phyloP scores from a whole-genome alignment of 2,329 filamentous ascomycete species.

The Chrysosporium keratinophilum region DNA sequence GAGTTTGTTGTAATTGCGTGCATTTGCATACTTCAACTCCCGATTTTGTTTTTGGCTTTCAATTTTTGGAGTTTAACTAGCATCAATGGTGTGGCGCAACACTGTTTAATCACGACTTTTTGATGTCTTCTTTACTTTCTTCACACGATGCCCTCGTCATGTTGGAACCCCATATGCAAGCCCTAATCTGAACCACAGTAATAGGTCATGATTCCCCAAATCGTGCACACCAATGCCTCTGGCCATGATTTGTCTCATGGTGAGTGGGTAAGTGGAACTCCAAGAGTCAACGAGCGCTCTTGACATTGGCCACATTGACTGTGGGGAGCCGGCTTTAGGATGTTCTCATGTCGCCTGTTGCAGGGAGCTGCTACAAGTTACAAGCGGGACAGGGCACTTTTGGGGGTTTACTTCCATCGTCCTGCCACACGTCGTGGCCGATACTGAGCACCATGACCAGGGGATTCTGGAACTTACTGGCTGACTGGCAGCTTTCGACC shows the following conservation, averaged over 20 bases:
- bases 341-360: conserved; percentile 4
- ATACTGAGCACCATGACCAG: background rate
- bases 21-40: background rate
- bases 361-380: background rate
- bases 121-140: background rate
- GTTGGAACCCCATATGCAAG: background rate
- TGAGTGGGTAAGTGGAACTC: conserved; percentile 9
- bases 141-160: conserved; percentile 6
- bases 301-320: conserved; percentile 7
- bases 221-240: background rate
- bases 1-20: background rate
- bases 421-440: background rate
- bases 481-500: conserved; percentile 8
- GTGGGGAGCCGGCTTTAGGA: conserved; percentile 4
- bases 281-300: background rate
- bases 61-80: background rate
- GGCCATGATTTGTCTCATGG: conserved; percentile 10
- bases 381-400: background rate
- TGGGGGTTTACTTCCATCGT: background rate
- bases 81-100: conserved; percentile 5
- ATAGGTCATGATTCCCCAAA: conserved; percentile 1
- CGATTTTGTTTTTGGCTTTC: background rate
- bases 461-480: background rate
- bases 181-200: background rate
- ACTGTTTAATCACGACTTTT: conserved; percentile 6